Evolutionary conservation across 495 filamentous ascomycete species (phyloP).

Genomic region (Pseudevernia furfuracea): DNA sequence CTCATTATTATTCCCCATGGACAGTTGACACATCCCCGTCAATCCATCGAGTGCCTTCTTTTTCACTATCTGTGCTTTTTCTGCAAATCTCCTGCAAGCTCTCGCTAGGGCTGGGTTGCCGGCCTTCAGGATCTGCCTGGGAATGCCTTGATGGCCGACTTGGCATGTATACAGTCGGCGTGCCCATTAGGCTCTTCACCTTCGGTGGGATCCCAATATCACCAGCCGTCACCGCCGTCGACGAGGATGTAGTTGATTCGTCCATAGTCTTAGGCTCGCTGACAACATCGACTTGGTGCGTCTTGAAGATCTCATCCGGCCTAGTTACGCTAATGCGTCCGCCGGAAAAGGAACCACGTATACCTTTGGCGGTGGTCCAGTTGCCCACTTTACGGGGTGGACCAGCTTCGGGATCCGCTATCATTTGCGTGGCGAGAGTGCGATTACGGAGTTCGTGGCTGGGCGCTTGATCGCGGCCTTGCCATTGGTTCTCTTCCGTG

Average conservation of each 20-base stretch:
- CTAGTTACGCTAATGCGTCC: slow-evolving; percentile 7
- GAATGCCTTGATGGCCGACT: slow-evolving; percentile 13
- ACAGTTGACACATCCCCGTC: slow-evolving; percentile 13
- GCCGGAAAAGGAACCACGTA: slow-evolving; percentile 16
- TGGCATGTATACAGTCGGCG: slow-evolving; percentile 20
- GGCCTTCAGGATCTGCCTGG: slow-evolving; percentile 19
- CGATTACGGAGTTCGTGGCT: slow-evolving; percentile 20
- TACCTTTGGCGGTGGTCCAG: slow-evolving; percentile 12
- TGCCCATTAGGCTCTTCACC: slow-evolving; percentile 25
- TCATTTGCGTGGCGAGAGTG: slow-evolving; percentile 9
- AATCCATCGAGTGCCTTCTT: slow-evolving; percentile 26
- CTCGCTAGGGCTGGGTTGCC: slow-evolving; percentile 25
- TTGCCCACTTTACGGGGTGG: slow-evolving; percentile 9
- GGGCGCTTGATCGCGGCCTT: slow-evolving; percentile 1
- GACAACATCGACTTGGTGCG: slow-evolving; percentile 24
- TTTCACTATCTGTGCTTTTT: slow-evolving; percentile 24
- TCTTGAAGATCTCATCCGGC: slow-evolving; percentile 23
- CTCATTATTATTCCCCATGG: neutral
- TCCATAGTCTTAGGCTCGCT: slow-evolving; percentile 21
- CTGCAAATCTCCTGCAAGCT: slow-evolving; percentile 25
- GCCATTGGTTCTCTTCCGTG: slow-evolving; percentile 30
- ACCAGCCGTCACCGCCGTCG: slow-evolving; percentile 19
- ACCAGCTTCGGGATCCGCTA: slow-evolving; percentile 7
- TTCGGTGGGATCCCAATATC: slow-evolving; percentile 14
- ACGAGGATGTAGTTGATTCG: slow-evolving; percentile 14